Evolutionary conservation across 345 rosid species (phyloP), one percentile per base, ranked within the genome.

Genomic region (Citrus maxima): DNA sequence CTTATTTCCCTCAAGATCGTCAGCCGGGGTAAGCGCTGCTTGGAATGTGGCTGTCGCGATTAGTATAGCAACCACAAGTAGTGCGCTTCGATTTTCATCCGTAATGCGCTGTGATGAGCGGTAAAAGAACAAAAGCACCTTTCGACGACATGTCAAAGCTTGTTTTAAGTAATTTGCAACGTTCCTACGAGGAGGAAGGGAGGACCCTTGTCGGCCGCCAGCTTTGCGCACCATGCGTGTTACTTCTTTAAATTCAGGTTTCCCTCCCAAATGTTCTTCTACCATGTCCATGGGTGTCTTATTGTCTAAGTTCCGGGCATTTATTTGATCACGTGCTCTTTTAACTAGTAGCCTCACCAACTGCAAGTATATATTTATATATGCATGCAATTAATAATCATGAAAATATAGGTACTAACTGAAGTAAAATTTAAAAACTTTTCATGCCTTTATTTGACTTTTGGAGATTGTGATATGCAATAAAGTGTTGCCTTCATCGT

Each of bases 21-120:
- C 83, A 6, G 79, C 74, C 7, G 87, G 87, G 71, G 66, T 68
- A 34, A 87, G 82, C 27, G 40, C 67, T 8, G 84, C 83, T 51
- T 70, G 78, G 37, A 70, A 87, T 0, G 86, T 83, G 16, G 88
- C 74, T 32, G 86, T 87, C 55, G 86, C 69, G 9, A 83, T 83
- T 22, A 85, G 62, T 58, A 83, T 25, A 30, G 79, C 77, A 37
- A 79, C 86, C 18, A 83, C 82, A 49, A 85, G 77, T 54, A 87
- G 63, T 1, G 78, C 75, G 60, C 69, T 87, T 68, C 67, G 77
- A 40, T 14, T 79, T 27, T 72, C 75, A 32, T 75, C 56, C 24
- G 89, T 64, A 24, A 80, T 42, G 42, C 64, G 37, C 32, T 14
- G n/a, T 70, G 42, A 68, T 35, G 9, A 70, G 30, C 81, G 83